Base-by-base conservation (phyloP, 2,329 filamentous ascomycete species). In the Chaetomium sp. region DNA sequence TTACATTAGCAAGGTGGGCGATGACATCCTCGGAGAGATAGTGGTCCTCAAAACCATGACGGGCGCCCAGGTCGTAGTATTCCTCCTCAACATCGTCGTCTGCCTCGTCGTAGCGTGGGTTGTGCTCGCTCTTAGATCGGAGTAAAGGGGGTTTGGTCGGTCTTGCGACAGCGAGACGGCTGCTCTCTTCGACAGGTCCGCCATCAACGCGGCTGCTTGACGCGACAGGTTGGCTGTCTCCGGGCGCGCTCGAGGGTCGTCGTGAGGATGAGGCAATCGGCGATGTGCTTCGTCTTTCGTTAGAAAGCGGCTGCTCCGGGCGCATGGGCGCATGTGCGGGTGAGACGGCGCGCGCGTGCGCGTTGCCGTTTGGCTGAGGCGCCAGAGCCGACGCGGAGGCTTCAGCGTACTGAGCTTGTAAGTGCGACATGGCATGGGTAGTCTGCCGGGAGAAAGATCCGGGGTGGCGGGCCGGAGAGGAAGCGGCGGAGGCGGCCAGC, bases 1-100 rank as follows among this genome's bases (percentile, higher is more conserved):
- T 80, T 79, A 93, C 90, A 75, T 90, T 93, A 60, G 90, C 92
- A 68, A 97, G 82, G 70, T 93, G 85, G 64, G 90, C 90, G 71
- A 96, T 90, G 72, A 96, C 93, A 74, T 97, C 92, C 70, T 93
- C 91, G 5, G 91, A 96, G 74, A 92, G 90, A 75, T 96, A 93
- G 76, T 97, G 92, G 71, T 93, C 90, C 74, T 96, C 92, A 81
- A 95, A 97, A 56, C 93, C 93, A 79, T 97, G 93, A 57, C 93
- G 86, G 76, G 83, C 83, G 8, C 85, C 84, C 82, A 83, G 85
- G 69, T 83, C 81, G 51, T 78, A 77, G 35, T 81, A 75, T 50
- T 83, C 81, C 3, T 83, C 81, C 21, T 80, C 77, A 19, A 79
- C 74, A 21, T 79, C 56, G 27, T 79, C 56, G 13, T 67, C 66